Percentiles rank a stretch among this genome's conserved stretches.
phyloP scores from a whole-genome alignment of 2,329 filamentous ascomycete genomes.

The Simplicillium aogashimaense region DNA sequence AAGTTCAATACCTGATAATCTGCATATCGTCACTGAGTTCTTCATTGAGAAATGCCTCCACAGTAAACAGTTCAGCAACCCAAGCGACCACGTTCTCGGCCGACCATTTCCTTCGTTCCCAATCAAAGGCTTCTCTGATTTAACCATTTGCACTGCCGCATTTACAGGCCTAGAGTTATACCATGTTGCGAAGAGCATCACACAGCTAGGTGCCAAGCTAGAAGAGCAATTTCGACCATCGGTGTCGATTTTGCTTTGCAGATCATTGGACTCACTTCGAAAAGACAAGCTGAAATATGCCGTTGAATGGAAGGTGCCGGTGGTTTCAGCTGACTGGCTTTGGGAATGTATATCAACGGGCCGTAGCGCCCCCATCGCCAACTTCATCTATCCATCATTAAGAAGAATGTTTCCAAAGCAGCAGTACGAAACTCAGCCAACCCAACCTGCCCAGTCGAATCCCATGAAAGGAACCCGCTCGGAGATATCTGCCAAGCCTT shows the following conservation, averaged over 20 bases:
- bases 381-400: slow-evolving; percentile 38
- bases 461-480: slow-evolving; percentile 2
- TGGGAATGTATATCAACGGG: slow-evolving; percentile 65
- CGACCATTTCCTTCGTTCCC: slow-evolving; percentile 65
- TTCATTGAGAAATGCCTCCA: slow-evolving; percentile 87
- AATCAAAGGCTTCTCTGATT: slow-evolving; percentile 56
- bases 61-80: slow-evolving; percentile 60
- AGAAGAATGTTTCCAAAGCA: slow-evolving; percentile 15
- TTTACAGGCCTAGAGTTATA: slow-evolving; percentile 78
- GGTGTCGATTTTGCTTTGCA: slow-evolving; percentile 71
- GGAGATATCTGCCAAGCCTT: slow-evolving; percentile 2
- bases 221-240: slow-evolving; percentile 64
- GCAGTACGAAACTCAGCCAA: slow-evolving; percentile 1
- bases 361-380: slow-evolving; percentile 31
- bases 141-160: slow-evolving; percentile 70
- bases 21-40: slow-evolving; percentile 69
- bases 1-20: slow-evolving; percentile 20
- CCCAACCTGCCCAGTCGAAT: slow-evolving; percentile 7
- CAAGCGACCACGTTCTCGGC: slow-evolving; percentile 61
- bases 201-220: slow-evolving; percentile 70
- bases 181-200: slow-evolving; percentile 70
- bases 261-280: slow-evolving; percentile 43
- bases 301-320: slow-evolving; percentile 62
- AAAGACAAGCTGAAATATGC: slow-evolving; percentile 74
- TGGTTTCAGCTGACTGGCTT: slow-evolving; percentile 77